These are phyloP conservation scores for Pichia sp. DNA, from an alignment of 1,139 yeast genomes.

Conservation along the genomic window DNA sequence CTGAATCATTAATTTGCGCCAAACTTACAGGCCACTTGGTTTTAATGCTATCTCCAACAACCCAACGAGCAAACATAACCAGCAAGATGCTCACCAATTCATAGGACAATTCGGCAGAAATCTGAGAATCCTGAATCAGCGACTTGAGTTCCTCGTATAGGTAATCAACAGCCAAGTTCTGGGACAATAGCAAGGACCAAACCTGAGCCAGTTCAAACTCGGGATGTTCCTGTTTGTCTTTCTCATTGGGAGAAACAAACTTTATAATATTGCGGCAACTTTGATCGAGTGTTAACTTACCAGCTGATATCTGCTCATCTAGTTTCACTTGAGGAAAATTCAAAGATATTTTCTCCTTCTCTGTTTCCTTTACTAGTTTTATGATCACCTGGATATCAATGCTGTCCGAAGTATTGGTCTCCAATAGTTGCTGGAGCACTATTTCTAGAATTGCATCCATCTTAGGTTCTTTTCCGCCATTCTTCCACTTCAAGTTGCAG, in stretches of 20 bases:
- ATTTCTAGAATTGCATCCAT: constrained; percentile 16
- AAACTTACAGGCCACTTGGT: constrained; percentile 12
- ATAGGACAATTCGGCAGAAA: constrained; percentile 8
- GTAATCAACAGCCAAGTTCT: constrained; percentile 10
- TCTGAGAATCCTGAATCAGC: neutral
- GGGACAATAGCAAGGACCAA: constrained; percentile 8
- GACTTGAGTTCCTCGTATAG: constrained; percentile 10
- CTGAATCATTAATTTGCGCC: constrained; percentile 5
- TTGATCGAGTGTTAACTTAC: neutral
- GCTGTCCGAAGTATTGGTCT: constrained; percentile 19
- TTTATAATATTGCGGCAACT: constrained; percentile 3
- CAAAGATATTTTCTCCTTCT: constrained; percentile 18
- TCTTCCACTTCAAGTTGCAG: constrained; percentile 21
- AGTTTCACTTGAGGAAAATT: constrained; percentile 2
- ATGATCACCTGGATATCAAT: constrained; percentile 24
- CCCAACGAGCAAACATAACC: constrained; percentile 22
- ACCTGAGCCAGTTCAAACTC: constrained; percentile 13
- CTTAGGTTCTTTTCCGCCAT: constrained; percentile 12
- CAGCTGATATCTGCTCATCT: neutral
- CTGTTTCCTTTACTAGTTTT: constrained; percentile 19
- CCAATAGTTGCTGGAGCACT: constrained; percentile 22
- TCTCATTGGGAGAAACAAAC: constrained; percentile 3
- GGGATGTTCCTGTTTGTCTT: neutral
- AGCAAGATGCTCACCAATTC: constrained; percentile 17
- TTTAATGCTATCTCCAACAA: constrained; percentile 10